A percentile compares a stretch with the other conserved stretches of the same genome.
These are phyloP conservation scores for Colletotrichum eleusines DNA, from an alignment of 2,329 filamentous ascomycete genomes.

Conservation along the genomic window DNA sequence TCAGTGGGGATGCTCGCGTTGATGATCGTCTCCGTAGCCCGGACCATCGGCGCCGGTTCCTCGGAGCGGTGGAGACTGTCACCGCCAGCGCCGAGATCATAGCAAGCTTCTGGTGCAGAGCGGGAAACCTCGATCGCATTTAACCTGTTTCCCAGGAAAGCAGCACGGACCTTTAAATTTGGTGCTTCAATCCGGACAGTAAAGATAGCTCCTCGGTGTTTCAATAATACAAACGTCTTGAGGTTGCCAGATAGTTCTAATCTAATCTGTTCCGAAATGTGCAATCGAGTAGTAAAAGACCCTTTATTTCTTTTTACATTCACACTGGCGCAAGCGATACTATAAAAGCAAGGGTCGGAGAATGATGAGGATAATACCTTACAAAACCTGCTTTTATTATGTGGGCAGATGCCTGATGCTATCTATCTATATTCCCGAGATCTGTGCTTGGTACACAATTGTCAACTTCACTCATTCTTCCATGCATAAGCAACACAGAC, in stretches of 20 bases:
- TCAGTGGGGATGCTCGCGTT: background rate
- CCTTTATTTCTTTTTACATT: background rate
- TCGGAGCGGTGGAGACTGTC: constrained; percentile 30
- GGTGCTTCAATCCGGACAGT: background rate
- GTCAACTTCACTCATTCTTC: background rate
- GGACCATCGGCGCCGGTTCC: constrained; percentile 17
- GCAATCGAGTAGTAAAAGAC: background rate
- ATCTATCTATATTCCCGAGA: background rate
- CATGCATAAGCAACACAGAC: background rate
- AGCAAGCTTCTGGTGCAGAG: background rate
- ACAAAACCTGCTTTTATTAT: background rate
- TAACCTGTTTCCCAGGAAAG: background rate
- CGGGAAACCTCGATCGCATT: background rate
- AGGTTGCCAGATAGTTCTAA: background rate
- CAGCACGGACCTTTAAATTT: rapidly evolving
- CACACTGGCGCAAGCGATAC: background rate
- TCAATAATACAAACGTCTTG: background rate
- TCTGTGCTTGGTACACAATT: background rate
- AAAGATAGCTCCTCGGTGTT: rapidly evolving
- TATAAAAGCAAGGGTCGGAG: background rate
- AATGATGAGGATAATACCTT: rapidly evolving
- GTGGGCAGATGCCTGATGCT: background rate
- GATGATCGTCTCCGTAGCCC: constrained; percentile 4
- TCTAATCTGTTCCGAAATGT: background rate
- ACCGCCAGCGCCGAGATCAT: constrained; percentile 26